A percentile compares a stretch with the other conserved stretches of the same genome.
These are phyloP conservation scores for Cucumis melo DNA, from an alignment of 306 rosid genomes.

Conservation along the genomic window DNA sequence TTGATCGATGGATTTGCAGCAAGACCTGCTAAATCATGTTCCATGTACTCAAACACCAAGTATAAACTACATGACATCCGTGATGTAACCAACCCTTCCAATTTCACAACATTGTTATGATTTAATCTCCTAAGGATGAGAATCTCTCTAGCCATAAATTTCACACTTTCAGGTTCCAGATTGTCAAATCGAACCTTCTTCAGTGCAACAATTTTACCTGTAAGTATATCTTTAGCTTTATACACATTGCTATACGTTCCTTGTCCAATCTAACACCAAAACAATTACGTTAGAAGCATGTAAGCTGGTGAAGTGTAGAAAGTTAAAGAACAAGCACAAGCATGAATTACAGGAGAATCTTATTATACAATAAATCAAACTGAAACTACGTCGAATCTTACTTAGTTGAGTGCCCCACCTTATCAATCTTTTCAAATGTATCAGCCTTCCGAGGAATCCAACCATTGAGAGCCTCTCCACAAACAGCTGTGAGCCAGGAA, in stretches of 20 bases:
- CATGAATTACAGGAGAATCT: neutral
- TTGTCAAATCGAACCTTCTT: slow-evolving; percentile 74
- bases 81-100: slow-evolving; percentile 66
- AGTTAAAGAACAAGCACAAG: neutral
- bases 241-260: slow-evolving; percentile 75
- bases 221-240: slow-evolving; percentile 59
- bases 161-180: slow-evolving; percentile 63
- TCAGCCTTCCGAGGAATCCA: slow-evolving; percentile 66
- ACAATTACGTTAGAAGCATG: neutral
- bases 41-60: slow-evolving; percentile 65
- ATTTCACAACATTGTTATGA: slow-evolving; percentile 61
- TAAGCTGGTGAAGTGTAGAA: neutral
- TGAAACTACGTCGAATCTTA: neutral
- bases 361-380: neutral
- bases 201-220: slow-evolving; percentile 57
- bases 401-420: slow-evolving; percentile 20
- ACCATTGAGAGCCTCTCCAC: slow-evolving; percentile 61
- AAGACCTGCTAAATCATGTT: slow-evolving; percentile 74
- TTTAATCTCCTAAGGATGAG: slow-evolving; percentile 48
- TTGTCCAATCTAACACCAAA: slow-evolving; percentile 49
- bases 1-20: slow-evolving; percentile 53
- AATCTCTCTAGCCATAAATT: slow-evolving; percentile 76
- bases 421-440: slow-evolving; percentile 57
- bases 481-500: slow-evolving; percentile 56
- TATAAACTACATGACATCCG: slow-evolving; percentile 72